These are phyloP conservation scores for Mayamaea pseudoterrestris DNA, from an alignment of 108 stramenopile species.

Conservation along the genomic window DNA sequence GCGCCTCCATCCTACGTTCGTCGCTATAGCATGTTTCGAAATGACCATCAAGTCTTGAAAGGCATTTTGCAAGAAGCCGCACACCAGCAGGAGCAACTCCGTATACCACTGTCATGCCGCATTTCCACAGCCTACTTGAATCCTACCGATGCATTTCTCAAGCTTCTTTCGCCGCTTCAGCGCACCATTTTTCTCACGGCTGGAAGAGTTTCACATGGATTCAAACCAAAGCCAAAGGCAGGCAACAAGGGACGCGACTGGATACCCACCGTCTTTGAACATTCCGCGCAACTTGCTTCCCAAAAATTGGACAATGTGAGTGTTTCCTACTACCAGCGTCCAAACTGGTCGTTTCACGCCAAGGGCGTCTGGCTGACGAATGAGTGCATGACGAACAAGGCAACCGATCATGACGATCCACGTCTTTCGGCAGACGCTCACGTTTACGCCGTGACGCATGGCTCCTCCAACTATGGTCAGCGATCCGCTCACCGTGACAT, in stretches of 20 bases:
- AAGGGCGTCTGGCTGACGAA: constrained; percentile 70
- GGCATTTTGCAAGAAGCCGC: not conserved
- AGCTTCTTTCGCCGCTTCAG: constrained; percentile 19
- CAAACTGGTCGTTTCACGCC: constrained; percentile 78
- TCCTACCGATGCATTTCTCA: constrained; percentile 30
- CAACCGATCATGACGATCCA: not conserved
- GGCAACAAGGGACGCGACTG: constrained; percentile 53
- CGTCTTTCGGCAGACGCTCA: constrained; percentile 10
- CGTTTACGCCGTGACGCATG: constrained; percentile 40
- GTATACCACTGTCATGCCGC: constrained; percentile 12
- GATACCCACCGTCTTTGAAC: constrained; percentile 65
- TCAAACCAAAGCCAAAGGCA: constrained; percentile 52
- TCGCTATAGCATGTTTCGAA: not conserved
- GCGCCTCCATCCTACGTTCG: constrained; percentile 20
- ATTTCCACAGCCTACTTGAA: constrained; percentile 78
- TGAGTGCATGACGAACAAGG: not conserved
- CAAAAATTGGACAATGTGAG: constrained; percentile 27
- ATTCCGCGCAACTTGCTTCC: not conserved
- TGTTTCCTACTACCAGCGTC: constrained; percentile 52
- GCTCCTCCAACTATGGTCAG: constrained; percentile 70
- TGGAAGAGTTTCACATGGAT: constrained; percentile 60
- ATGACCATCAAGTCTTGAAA: not conserved
- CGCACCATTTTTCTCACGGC: constrained; percentile 51
- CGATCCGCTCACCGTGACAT: constrained; percentile 59
- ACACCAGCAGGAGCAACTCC: not conserved